Evolutionary conservation across 305 asterid species (phyloP).

Genomic region (Withania somnifera): DNA sequence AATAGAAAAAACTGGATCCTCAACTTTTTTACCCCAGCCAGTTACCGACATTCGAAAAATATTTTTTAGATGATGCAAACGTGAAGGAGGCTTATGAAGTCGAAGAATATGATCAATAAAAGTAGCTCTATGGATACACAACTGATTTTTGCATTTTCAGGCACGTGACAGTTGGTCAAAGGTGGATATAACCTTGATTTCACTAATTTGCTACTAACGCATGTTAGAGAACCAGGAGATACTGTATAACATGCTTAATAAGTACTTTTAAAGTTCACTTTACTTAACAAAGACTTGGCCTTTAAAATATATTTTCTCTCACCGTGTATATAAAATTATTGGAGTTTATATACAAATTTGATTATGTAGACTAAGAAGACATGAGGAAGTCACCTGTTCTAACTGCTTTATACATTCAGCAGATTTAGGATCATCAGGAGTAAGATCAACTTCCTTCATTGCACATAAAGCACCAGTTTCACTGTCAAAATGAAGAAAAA

Average conservation of each 20-base stretch:
- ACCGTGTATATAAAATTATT: not conserved
- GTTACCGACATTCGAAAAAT: not conserved
- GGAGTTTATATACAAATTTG: not conserved
- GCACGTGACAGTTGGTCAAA: not conserved
- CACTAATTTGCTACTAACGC: not conserved
- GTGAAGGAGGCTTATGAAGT: not conserved
- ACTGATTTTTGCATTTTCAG: not conserved
- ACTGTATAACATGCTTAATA: not conserved
- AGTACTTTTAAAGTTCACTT: not conserved
- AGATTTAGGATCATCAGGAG: conserved; percentile 63
- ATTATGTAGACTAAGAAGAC: conserved; percentile 6
- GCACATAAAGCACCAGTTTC: conserved; percentile 91
- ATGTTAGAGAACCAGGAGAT: not conserved
- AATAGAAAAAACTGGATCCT: not conserved
- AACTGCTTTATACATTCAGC: conserved; percentile 65
- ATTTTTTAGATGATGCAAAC: not conserved
- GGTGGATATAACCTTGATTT: not conserved
- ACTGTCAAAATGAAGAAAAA: conserved; percentile 26
- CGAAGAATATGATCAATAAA: not conserved
- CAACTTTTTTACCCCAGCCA: not conserved
- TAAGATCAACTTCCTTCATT: conserved; percentile 69
- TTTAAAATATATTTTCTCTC: not conserved
- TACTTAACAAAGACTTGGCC: not conserved
- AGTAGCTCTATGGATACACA: not conserved
- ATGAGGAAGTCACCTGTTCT: conserved; percentile 53